These are phyloP conservation scores for Psilocybe subaeruginosa DNA, from an alignment of 768 basidiomycete genomes.

Conservation along the genomic window DNA sequence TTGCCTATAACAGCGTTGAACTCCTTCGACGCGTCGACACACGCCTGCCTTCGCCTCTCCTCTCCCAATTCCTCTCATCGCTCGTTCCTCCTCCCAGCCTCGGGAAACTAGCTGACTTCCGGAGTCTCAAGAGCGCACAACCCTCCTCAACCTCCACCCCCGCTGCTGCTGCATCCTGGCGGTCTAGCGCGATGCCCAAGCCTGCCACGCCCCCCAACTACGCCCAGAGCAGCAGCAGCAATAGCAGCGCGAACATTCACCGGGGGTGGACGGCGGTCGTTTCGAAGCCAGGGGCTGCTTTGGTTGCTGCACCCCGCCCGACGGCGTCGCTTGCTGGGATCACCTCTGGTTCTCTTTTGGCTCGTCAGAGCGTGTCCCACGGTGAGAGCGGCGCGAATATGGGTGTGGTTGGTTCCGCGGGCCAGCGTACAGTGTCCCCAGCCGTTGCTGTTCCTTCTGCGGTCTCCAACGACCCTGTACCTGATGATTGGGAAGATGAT, in stretches of 20 bases:
- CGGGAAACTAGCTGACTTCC: slow-evolving; percentile 65
- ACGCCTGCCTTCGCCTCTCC: slow-evolving; percentile 69
- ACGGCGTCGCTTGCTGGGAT: slow-evolving; percentile 1
- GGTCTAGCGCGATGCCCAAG: slow-evolving; percentile 14
- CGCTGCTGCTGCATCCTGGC: slow-evolving; percentile 20
- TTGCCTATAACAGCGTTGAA: slow-evolving; percentile 61
- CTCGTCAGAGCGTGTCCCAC: neutral
- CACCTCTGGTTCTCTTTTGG: neutral
- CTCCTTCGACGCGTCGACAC: slow-evolving; percentile 84
- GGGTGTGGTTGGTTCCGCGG: neutral
- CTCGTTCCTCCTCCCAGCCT: slow-evolving; percentile 40
- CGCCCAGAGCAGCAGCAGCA: neutral
- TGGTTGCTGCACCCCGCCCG: slow-evolving; percentile 8
- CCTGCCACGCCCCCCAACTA: slow-evolving; percentile 3
- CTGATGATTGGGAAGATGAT: slow-evolving; percentile 9
- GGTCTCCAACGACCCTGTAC: slow-evolving; percentile 21
- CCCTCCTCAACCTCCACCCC: neutral
- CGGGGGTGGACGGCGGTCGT: slow-evolving; percentile 30
- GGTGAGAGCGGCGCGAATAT: neutral
- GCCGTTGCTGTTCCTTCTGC: slow-evolving; percentile 6
- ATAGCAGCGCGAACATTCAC: neutral
- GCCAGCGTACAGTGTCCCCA: slow-evolving; percentile 12
- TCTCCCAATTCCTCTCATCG: slow-evolving; percentile 51
- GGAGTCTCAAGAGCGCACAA: slow-evolving; percentile 27
- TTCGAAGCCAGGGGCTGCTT: slow-evolving; percentile 7